Base-by-base conservation (phyloP, 495 filamentous ascomycete genomes). In the Talaromyces liani region DNA sequence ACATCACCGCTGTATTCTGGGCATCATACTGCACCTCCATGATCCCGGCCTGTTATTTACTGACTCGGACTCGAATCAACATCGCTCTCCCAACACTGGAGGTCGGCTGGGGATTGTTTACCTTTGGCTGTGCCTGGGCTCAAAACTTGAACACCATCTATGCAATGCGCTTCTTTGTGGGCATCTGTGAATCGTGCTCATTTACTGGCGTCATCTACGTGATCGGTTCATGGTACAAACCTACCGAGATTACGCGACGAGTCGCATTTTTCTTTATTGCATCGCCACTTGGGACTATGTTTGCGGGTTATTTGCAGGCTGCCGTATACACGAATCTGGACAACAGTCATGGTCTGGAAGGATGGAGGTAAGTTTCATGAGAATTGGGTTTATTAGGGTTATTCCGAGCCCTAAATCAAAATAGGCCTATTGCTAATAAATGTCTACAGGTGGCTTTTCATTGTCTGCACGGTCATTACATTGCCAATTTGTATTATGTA, bases 1-100 rank as follows among this genome's bases (percentile, higher is more conserved):
- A 74, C 27, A 72, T 75, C 41, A 74, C 68, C 2, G 69, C 71
- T 8, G 69, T 69, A n/a, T 75, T 74, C 63, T 74, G 70, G 73
- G 70, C 68, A 20, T 68, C 72, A 3, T 75, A 75, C 65, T 74
- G 69, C 59, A 64, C 60, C 8, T 65, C 67, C 2, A 69, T 69
- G 65, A 67, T 69, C 33, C 67, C 65, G 16, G 65, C 67, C 16
- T 67, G 67, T 53, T 69, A 69, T 55, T 58, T 56, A 25, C 25
- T 69, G 12, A 69, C 65, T n/a, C 56, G 65, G 8, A 63, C 57
- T 4, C 65, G 47, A 16, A 64, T 67, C 45, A 69, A 69, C 58
- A 67, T 69, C 20, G 57, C 63, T 49, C 63, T 16, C 25, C 68
- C 68, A 24, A 62, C 62, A 2, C 31, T 68, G 12, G 68, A 66